phyloP scores from a whole-genome alignment of 495 filamentous ascomycete species.

The Penicillium ucsense region DNA sequence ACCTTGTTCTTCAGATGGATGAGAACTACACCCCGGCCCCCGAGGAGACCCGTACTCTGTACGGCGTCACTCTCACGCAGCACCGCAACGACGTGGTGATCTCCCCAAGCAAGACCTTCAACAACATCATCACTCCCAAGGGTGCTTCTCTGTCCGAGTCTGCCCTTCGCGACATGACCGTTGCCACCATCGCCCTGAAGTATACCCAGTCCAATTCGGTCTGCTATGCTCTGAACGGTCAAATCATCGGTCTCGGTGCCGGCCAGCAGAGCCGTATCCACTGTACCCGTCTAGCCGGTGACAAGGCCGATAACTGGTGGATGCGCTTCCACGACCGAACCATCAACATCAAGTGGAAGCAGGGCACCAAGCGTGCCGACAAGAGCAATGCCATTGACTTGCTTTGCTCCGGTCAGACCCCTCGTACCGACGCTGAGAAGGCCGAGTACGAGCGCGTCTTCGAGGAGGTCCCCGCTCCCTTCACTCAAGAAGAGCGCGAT shows the following conservation, averaged over 20 bases:
- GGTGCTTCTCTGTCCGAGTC: conserved; percentile 64
- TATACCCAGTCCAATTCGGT: conserved; percentile 98
- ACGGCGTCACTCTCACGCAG: conserved; percentile 77
- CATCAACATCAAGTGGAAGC: conserved; percentile 87
- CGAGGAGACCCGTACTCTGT: conserved; percentile 76
- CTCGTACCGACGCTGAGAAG: conserved; percentile 66
- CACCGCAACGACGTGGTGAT: conserved; percentile 87
- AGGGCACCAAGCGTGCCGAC: conserved; percentile 88
- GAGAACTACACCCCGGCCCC: conserved; percentile 66
- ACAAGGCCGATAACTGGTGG: conserved; percentile 99
- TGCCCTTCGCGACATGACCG: conserved; percentile 81
- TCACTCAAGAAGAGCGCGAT: conserved; percentile 74
- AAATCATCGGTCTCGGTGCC: conserved; percentile 88
- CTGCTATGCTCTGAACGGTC: conserved; percentile 92
- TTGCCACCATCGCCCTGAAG: conserved; percentile 93
- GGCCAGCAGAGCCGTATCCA: conserved; percentile 97
- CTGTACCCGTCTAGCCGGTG: conserved; percentile 95
- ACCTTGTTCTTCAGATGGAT: conserved; percentile 93
- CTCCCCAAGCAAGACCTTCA: conserved; percentile 73
- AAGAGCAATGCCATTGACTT: conserved; percentile 98
- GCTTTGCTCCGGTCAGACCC: conserved; percentile 80
- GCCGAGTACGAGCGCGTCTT: conserved; percentile 82
- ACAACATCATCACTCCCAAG: conserved; percentile 74
- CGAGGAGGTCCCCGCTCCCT: conserved; percentile 76
- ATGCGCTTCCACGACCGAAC: conserved; percentile 89